phyloP scores from a whole-genome alignment of 192 early-diverging fungal genomes.

The Linderina pennispora region DNA sequence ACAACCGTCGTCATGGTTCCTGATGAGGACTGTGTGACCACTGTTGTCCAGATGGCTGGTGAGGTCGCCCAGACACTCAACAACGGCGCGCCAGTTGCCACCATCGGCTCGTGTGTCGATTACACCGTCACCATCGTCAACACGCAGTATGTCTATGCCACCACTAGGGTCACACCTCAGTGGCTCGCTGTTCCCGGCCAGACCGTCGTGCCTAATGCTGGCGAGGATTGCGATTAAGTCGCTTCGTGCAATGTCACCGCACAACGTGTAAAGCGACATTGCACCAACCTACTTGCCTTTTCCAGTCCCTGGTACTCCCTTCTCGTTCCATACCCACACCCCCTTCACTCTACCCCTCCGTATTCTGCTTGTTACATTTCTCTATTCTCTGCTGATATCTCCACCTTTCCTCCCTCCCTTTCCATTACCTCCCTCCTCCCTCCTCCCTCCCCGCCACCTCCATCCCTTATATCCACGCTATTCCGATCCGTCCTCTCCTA shows the following conservation, averaged over 20 bases:
- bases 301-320: background rate
- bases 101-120: conserved; percentile 31
- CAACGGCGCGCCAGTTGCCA: conserved; percentile 28
- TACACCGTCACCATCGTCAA: conserved; percentile 38
- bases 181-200: conserved; percentile 25
- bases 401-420: no score
- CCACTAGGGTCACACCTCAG: conserved; percentile 31
- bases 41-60: conserved; percentile 29
- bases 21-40: conserved; percentile 9
- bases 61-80: conserved; percentile 30
- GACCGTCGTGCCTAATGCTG: no score
- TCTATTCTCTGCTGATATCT: no score
- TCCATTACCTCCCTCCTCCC: no score
- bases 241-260: conserved; percentile 1
- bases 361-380: background rate
- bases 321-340: background rate
- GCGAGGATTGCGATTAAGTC: no score
- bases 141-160: conserved; percentile 29
- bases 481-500: no score
- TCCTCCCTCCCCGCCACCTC: no score
- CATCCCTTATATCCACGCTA: no score
- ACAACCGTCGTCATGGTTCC: conserved; percentile 13
- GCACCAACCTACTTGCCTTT: no score
- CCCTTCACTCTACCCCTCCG: background rate
- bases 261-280: background rate